Conservation (phyloP, 768 basidiomycete species). For the Termitomyces sp. region DNA sequence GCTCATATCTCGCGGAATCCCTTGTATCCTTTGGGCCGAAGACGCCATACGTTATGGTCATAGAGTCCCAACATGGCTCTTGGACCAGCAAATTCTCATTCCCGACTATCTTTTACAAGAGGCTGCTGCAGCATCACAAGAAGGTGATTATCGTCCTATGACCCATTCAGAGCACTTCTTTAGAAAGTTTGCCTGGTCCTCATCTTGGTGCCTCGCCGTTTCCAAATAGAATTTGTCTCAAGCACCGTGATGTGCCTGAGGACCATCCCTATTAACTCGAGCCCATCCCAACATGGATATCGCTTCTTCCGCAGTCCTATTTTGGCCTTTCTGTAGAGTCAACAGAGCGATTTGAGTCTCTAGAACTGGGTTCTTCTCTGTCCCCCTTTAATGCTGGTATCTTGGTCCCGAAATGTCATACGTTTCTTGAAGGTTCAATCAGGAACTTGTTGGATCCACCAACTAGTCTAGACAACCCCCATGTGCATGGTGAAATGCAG, state of each 20-base stretch:
- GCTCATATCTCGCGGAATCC: not conserved
- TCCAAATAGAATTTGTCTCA: not conserved
- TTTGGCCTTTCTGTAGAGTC: not conserved
- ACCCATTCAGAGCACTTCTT: not conserved
- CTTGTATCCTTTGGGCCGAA: not conserved
- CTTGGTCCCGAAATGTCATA: not conserved
- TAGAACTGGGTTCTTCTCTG: not conserved
- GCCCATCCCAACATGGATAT: not conserved
- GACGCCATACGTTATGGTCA: not conserved
- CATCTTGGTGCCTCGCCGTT: not conserved
- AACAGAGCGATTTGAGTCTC: not conserved
- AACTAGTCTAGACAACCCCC: not conserved
- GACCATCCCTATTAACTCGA: not conserved
- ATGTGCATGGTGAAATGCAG: not conserved
- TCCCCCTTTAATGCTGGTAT: not conserved
- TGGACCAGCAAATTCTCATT: not conserved
- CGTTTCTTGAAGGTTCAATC: not conserved
- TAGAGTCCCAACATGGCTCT: not conserved
- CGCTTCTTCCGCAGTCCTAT: not conserved
- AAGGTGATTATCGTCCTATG: not conserved
- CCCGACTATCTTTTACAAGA: not conserved
- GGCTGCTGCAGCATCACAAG: not conserved
- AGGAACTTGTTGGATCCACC: not conserved
- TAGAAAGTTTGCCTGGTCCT: not conserved
- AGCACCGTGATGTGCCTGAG: not conserved